Evolutionary conservation across 208 protist genomes (phyloP), one percentile per base, ranked within the genome.

Genomic region (Crithidia fasciculata): DNA sequence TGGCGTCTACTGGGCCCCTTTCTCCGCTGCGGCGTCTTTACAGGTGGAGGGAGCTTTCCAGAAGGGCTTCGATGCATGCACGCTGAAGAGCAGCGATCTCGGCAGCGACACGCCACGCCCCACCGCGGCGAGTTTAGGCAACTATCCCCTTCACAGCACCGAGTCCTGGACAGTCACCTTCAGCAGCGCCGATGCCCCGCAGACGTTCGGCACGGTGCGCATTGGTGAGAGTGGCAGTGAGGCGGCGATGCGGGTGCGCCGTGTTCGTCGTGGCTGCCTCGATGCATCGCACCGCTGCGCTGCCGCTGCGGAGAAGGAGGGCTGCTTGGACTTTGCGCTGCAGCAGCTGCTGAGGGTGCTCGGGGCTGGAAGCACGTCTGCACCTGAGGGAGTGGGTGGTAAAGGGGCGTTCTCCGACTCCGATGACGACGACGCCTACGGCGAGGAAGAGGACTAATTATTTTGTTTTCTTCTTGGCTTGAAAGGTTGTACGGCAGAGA

Each of bases 131-230:
- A 70, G 70, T 49, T 43, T 84, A 18, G 79, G 73, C 53, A 39
- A 41, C 40, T 76, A 79, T 60, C 54, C 63, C 12, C 62, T 75
- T 36, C 73, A 37, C n/a, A 15, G 16, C 53, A 69, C 44, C 36
- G 88, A 91, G 60, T 76, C 70, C 19, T 92, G 89, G 85, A 56
- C 49, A 49, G 82, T 95, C 16, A 82, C 72, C 16, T 95, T 96
- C 77, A 94, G 88, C 81, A 91, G 83, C 69, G 82, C 75, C 7
- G 86, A 95, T 61, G 88, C 87, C 0, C 92, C 92, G 15, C 66
- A 81, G 45, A 93, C 90, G 10, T 95, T 95, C 77, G 92, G 92
- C 52, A 88, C 85, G 2, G 86, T 93, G 15, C 77, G 82, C 73
- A 69, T 96, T 16, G 74, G 72, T 36, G 81, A 81, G 16, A 72